These are phyloP conservation scores for Tolypocladium endophyticum DNA, from an alignment of 2,329 filamentous ascomycete genomes.

Conservation along the genomic window DNA sequence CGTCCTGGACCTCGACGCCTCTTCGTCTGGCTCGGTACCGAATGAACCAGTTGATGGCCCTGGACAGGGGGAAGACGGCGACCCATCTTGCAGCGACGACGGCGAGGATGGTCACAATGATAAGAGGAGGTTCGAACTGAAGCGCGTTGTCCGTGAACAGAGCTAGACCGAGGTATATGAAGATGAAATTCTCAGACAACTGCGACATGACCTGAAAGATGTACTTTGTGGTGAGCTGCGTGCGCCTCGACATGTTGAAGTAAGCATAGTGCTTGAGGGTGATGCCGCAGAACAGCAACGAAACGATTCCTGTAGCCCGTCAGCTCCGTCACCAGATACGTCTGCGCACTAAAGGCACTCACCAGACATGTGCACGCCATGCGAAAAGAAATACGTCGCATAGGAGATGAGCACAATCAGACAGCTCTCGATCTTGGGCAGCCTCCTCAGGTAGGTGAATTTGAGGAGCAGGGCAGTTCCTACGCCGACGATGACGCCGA, in stretches of 20 bases:
- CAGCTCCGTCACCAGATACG: neutral
- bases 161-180: conserved; percentile 93
- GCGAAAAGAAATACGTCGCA: conserved; percentile 95
- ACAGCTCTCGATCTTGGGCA: conserved; percentile 95
- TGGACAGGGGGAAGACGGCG: conserved; percentile 87
- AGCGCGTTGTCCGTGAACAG: conserved; percentile 85
- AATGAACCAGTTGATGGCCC: conserved; percentile 84
- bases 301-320: conserved; percentile 66
- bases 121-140: conserved; percentile 88
- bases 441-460: conserved; percentile 84
- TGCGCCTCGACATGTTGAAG: conserved; percentile 98
- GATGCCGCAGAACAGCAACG: conserved; percentile 92
- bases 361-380: conserved; percentile 94
- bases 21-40: conserved; percentile 71
- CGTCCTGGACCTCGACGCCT: conserved; percentile 66
- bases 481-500: conserved; percentile 81
- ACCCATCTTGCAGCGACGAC: conserved; percentile 90
- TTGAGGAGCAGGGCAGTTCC: conserved; percentile 81
- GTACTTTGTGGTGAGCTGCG: conserved; percentile 95
- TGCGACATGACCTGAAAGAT: conserved; percentile 92
- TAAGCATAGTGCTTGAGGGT: conserved; percentile 98
- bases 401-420: conserved; percentile 90
- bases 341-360: conserved; percentile 22
- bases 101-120: conserved; percentile 81
- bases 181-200: conserved; percentile 97